Base-by-base conservation (phyloP, 1,284 basidiomycete genomes). In the Marasmius sp. region DNA sequence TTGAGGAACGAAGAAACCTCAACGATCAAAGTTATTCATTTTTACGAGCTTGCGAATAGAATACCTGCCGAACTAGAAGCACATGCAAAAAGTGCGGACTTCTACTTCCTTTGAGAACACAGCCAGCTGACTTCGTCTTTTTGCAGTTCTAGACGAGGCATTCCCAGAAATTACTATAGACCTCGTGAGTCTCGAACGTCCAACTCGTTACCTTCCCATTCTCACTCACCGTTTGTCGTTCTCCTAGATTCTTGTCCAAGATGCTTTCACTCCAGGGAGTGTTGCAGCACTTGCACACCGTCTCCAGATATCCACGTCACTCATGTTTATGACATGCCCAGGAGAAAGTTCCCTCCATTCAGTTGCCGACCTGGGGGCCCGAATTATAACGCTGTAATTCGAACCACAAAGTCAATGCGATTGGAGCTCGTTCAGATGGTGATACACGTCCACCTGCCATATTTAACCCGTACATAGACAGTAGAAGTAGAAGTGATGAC, bases 1-100 rank as follows among this genome's bases (percentile, higher is more conserved):
- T 72, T 77, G 50, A 76, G 77, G 62, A 90, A 89, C 67, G 89
- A 92, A 71, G 85, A 86, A 61, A 89, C 89, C 0, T 82, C 86
- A 0, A 80, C 82, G 65, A 68, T 91, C 64, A 89, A 88, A 72
- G 79, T 91, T 37, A 80, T 88, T 1, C 87, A 90, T 68, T 89
- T 89, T 67, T 79, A 81, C 61, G 78, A 82, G 49, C 74, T 76
- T 48, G 81, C 83, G 64, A 72, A 74, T 1, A 82, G 77, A 0
- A 72, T 83, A 18, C 86, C 86, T 4, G 83, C 83, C 0, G 85
- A 87, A 67, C 72, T 88, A 66, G 86, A 86, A 69, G 84, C 85
- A 6, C 88, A 87, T 67, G 79, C 81, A 43, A 86, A 82, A 70
- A 86, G 86, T 85, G 69, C 22, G 80, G 68, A 37, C 53, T 50